These are phyloP conservation scores for Inga leiocalycina DNA, from an alignment of 306 rosid genomes.

Conservation along the genomic window DNA sequence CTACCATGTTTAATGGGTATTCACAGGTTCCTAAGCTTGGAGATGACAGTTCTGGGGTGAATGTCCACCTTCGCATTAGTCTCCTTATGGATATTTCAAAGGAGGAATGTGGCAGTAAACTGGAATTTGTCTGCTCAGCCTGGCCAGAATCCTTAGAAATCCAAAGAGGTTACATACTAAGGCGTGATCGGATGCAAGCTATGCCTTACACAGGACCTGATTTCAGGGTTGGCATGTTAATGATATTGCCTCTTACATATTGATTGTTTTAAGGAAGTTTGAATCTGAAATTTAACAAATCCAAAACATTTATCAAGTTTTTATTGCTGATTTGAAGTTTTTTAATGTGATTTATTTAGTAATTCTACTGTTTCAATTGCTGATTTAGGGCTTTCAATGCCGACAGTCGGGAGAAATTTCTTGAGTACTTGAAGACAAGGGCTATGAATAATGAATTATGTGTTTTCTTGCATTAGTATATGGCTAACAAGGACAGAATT, in stretches of 20 bases:
- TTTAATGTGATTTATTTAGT: conserved; percentile 5
- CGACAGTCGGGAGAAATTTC: conserved; percentile 50
- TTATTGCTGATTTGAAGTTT: conserved; percentile 22
- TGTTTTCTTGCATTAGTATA: conserved; percentile 68
- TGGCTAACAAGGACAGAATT: conserved; percentile 82
- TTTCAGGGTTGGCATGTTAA: conserved; percentile 53
- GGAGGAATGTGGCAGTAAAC: conserved; percentile 47
- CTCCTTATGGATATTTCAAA: conserved; percentile 70
- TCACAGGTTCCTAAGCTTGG: conserved; percentile 51
- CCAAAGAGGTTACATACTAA: conserved; percentile 60
- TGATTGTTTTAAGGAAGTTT: conserved; percentile 4
- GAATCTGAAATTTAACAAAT: conserved; percentile 1
- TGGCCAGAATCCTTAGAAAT: conserved; percentile 73
- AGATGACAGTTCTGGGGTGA: conserved; percentile 58
- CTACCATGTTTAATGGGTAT: conserved; percentile 82
- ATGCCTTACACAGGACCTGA: conserved; percentile 73
- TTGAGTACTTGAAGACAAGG: conserved; percentile 60
- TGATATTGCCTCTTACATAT: background rate
- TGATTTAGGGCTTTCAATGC: conserved; percentile 59
- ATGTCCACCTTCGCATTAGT: conserved; percentile 67
- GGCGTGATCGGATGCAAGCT: conserved; percentile 41
- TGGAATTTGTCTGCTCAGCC: conserved; percentile 78
- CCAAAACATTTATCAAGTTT: background rate
- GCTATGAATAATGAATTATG: conserved; percentile 72
- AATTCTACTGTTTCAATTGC: conserved; percentile 24